Evolutionary conservation across 176 grass and related monocot genomes (phyloP).

Genomic region (Aegilops umbellulata): DNA sequence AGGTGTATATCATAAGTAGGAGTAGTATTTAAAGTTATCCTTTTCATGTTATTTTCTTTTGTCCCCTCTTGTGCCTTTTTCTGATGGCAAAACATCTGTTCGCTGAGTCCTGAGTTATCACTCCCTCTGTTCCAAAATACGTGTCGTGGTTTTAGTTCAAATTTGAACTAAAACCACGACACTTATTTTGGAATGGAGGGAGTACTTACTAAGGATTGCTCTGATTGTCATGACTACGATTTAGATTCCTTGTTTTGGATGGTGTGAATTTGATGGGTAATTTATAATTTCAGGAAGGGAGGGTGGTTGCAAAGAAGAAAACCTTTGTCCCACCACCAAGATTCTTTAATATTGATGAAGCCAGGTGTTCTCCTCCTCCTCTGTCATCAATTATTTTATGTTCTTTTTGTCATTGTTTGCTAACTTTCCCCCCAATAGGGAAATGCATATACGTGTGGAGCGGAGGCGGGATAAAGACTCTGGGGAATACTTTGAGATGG

Average conservation of each 20-base stretch:
- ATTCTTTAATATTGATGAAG: constrained; percentile 98
- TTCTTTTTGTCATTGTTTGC: constrained; percentile 27
- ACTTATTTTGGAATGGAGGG: no score
- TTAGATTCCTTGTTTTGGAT: constrained; percentile 27
- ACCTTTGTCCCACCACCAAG: constrained; percentile 92
- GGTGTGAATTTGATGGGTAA: not conserved
- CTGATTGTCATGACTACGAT: constrained; percentile 6
- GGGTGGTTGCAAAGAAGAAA: constrained; percentile 86
- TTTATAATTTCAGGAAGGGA: constrained; percentile 74
- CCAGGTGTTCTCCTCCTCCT: constrained; percentile 55
- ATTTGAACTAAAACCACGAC: no score
- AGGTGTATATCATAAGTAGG: no score
- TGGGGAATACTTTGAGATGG: constrained; percentile 85
- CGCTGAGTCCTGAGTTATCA: not conserved
- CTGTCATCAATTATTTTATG: constrained; percentile 1
- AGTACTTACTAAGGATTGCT: not conserved
- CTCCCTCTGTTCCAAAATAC: no score
- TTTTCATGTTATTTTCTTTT: not conserved
- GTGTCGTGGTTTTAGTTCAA: no score
- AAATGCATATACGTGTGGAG: constrained; percentile 86
- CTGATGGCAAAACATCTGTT: not conserved
- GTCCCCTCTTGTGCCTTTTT: not conserved
- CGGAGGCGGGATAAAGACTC: constrained; percentile 66
- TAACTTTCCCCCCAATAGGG: constrained; percentile 51
- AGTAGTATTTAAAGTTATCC: not conserved